Base-by-base conservation (phyloP, 2,329 filamentous ascomycete species). In the Colletotrichum sp. region DNA sequence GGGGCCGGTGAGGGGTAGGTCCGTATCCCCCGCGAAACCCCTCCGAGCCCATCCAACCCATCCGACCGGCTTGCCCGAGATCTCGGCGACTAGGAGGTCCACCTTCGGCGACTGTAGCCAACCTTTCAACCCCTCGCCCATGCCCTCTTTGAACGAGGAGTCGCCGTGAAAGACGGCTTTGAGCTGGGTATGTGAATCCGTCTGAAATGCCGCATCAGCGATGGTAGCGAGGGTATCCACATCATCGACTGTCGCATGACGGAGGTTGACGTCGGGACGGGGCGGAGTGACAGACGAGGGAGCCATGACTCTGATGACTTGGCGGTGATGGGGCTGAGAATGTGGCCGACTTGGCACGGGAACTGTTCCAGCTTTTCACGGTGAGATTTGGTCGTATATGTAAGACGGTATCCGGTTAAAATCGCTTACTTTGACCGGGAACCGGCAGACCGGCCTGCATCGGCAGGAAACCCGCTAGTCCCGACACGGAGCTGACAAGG, bases 1-100 rank as follows among this genome's bases (percentile, higher is more conserved):
- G 4, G 64, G 65, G n/a, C 24, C 78, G 14, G 80, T 79, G 5
- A 71, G 65, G 12, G 78, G 68, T 8, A 81, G 79, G 61, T 79
- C 83, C 16, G 13, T 9, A 13, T 75, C 75, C 3, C 79, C 63
- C 3, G 78, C 76, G 43, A 84, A 77, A 24, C 79, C 80, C 6
- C 76, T 76, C 16, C 82, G 79, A 10, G 78, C 81, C 84, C 84
- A 87, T 32, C 81, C 81, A 9, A 79, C 78, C 79, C 81, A 85
- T 6, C 84, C 85, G 16, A 83, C 66, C 32, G 83, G 78, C 4
- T 78, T 71, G 2, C 81, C 81, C 2, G 79, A 79, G 61, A 68
- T 84, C 12, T 82, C 80, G 7, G 81, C 84, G 76, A 84, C 85
- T 59, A 84, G 77, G 13, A 83, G 61, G 24, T 81, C 79, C 13